Conservation (phyloP, 768 basidiomycete genomes). For the Russula vinacea region DNA sequence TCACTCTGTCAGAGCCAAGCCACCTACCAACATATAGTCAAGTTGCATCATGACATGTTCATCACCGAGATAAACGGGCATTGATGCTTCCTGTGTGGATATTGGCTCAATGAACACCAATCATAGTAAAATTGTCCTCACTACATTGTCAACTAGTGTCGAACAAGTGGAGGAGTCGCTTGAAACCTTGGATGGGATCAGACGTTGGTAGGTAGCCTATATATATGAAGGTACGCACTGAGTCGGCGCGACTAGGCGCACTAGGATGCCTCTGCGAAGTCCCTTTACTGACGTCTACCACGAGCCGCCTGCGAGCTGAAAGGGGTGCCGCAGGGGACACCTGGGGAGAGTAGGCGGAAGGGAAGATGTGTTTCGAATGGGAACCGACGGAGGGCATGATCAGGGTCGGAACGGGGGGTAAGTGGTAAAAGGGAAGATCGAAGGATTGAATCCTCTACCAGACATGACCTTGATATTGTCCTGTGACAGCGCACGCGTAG, state of each 20-base stretch:
- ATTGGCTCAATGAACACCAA: slow-evolving; percentile 1
- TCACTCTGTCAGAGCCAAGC: neutral
- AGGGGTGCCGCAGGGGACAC: slow-evolving; percentile 3
- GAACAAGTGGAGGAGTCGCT: slow-evolving; percentile 28
- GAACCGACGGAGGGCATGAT: slow-evolving; percentile 18
- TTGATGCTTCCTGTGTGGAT: slow-evolving; percentile 14
- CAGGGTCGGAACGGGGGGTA: neutral
- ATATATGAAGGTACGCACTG: slow-evolving; percentile 18
- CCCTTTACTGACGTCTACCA: slow-evolving; percentile 24
- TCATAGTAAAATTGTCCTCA: slow-evolving; percentile 6
- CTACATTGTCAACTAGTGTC: slow-evolving; percentile 27
- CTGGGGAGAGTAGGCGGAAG: neutral
- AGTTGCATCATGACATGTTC: slow-evolving; percentile 29
- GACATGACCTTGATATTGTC: slow-evolving; percentile 24
- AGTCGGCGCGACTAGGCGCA: slow-evolving; percentile 27
- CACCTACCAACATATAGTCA: slow-evolving; percentile 27
- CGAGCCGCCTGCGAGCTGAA: slow-evolving; percentile 15
- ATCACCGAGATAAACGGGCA: slow-evolving; percentile 20
- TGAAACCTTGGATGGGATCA: slow-evolving; percentile 19
- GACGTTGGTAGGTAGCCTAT: neutral
- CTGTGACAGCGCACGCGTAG: slow-evolving; percentile 19
- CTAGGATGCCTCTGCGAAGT: slow-evolving; percentile 13
- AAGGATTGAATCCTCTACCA: slow-evolving; percentile 3
- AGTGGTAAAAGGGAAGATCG: slow-evolving; percentile 21
- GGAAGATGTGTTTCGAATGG: slow-evolving; percentile 5